These are phyloP conservation scores for Arthrobotrys musiformis DNA, from an alignment of 2,329 filamentous ascomycete genomes.

Conservation along the genomic window DNA sequence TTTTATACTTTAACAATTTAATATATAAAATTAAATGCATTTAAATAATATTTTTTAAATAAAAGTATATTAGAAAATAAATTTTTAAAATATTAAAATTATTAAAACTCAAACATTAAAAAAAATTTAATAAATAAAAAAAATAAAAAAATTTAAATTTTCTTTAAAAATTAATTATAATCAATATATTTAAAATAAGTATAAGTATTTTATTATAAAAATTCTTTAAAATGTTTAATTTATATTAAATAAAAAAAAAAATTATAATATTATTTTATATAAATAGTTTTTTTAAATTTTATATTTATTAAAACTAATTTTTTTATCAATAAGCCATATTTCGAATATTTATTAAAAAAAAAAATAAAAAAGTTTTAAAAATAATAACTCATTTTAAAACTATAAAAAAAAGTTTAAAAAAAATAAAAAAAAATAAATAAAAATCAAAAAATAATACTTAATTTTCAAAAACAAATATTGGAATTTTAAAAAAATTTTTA, in stretches of 20 bases:
- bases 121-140: too few relatives aligned
- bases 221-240: not conserved
- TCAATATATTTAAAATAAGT: not conserved
- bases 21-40: constrained; percentile 8
- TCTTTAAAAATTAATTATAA: not conserved
- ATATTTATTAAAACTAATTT: not conserved
- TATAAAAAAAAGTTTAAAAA: too few relatives aligned
- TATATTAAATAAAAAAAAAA: not conserved
- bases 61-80: not conserved
- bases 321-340: too few relatives aligned
- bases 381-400: not conserved
- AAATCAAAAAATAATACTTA: too few relatives aligned
- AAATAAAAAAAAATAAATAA: too few relatives aligned
- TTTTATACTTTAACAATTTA: too few relatives aligned
- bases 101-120: too few relatives aligned
- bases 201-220: not conserved
- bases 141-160: too few relatives aligned
- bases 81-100: too few relatives aligned
- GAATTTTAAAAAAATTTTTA: not conserved
- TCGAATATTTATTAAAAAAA: too few relatives aligned
- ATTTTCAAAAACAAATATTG: too few relatives aligned
- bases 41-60: not conserved
- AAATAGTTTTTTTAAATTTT: not conserved
- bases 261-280: not conserved
- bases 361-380: not conserved